These are phyloP conservation scores for Penicillium hesseltinei DNA, from an alignment of 2,329 filamentous ascomycete genomes.

Conservation along the genomic window DNA sequence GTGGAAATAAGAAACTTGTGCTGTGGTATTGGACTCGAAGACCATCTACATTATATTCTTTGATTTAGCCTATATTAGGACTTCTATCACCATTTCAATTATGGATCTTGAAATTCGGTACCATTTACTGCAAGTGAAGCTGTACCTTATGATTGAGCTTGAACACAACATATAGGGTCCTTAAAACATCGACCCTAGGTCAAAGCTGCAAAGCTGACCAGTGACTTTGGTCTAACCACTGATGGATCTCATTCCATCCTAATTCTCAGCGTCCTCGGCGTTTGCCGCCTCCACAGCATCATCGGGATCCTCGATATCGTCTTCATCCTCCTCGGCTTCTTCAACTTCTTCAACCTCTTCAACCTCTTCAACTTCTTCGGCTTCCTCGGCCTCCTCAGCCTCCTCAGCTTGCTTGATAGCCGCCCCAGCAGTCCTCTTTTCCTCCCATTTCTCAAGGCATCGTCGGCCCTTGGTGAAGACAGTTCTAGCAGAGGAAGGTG, in stretches of 20 bases:
- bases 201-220: no score
- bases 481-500: background rate
- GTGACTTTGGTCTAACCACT: no score
- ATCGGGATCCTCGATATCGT: background rate
- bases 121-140: background rate
- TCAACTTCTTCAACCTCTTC: no score
- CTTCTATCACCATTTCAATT: background rate
- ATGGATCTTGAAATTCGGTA: background rate
- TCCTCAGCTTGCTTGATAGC: no score
- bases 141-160: background rate
- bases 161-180: background rate
- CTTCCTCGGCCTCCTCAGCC: accelerated
- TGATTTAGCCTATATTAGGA: background rate
- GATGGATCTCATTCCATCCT: background rate
- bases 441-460: background rate
- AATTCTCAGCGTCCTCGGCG: background rate
- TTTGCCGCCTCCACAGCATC: background rate
- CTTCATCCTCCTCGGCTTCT: background rate
- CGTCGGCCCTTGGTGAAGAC: background rate
- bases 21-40: background rate
- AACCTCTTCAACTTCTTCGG: no score
- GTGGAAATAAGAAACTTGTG: background rate
- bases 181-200: background rate
- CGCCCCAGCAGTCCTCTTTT: background rate
- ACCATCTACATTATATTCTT: background rate